Percentiles rank a stretch among this genome's conserved stretches.
Evolutionary conservation across 1,139 yeast genomes (phyloP).

Genomic region (Pichia sp.): DNA sequence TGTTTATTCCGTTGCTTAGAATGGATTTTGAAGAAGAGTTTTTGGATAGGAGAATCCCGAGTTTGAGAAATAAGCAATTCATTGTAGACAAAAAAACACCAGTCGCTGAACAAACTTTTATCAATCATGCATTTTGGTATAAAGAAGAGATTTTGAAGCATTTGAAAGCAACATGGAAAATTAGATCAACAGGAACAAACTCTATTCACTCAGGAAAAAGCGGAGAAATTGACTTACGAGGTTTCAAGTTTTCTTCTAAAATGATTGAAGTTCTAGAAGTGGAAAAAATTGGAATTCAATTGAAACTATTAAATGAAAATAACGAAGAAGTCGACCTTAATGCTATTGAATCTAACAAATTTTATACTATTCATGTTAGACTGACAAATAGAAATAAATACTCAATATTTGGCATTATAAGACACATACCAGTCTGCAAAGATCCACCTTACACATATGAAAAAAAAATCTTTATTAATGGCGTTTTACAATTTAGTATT

Average conservation of each 20-base stretch:
- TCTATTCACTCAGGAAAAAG: slow-evolving; percentile 30
- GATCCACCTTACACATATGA: slow-evolving; percentile 36
- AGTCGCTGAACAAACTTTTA: slow-evolving; percentile 43
- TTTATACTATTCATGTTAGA: slow-evolving; percentile 43
- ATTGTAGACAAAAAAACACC: slow-evolving; percentile 56
- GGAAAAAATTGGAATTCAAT: slow-evolving; percentile 40
- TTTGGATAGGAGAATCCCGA: slow-evolving; percentile 58
- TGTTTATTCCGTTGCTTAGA: slow-evolving; percentile 65
- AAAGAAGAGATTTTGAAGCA: slow-evolving; percentile 55
- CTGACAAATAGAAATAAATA: slow-evolving; percentile 40
- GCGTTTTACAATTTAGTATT: slow-evolving; percentile 54
- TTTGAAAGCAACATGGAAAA: slow-evolving; percentile 61
- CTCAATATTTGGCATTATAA: slow-evolving; percentile 49
- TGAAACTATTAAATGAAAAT: slow-evolving; percentile 26
- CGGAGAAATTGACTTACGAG: slow-evolving; percentile 63
- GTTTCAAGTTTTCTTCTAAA: slow-evolving; percentile 50
- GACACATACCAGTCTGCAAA: slow-evolving; percentile 52
- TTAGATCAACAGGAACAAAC: slow-evolving; percentile 20
- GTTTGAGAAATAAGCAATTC: slow-evolving; percentile 66
- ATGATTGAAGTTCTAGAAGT: slow-evolving; percentile 47
- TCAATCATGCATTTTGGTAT: slow-evolving; percentile 74
- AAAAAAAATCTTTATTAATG: slow-evolving; percentile 52
- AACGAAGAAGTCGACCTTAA: slow-evolving; percentile 16
- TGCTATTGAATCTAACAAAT: slow-evolving; percentile 37
- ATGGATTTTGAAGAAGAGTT: slow-evolving; percentile 40